Evolutionary conservation across 2,329 filamentous ascomycete genomes (phyloP).

Genomic region (Colletotrichum gloeosporioides): DNA sequence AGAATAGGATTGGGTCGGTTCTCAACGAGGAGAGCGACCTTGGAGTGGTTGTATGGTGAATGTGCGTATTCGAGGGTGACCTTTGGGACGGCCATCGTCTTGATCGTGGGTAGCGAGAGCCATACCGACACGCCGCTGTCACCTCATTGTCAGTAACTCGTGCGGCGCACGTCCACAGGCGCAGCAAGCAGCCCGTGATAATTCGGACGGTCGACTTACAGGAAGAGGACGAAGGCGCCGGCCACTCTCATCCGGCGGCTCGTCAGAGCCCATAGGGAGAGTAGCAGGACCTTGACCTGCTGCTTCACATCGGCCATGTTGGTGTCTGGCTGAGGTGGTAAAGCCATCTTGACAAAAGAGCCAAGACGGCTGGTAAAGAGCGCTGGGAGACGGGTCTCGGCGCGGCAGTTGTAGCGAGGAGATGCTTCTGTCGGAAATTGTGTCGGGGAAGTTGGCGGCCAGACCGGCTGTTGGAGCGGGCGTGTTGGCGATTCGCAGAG

Average conservation of each 20-base stretch:
- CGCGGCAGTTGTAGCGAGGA: neutral
- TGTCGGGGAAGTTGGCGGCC: neutral
- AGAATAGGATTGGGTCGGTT: constrained; percentile 54
- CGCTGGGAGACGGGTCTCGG: neutral
- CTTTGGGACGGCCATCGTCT: constrained; percentile 29
- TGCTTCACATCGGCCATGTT: constrained; percentile 25
- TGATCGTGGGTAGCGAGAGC: constrained; percentile 26
- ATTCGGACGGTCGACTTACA: constrained; percentile 28
- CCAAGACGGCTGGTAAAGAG: neutral
- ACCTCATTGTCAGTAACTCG: neutral
- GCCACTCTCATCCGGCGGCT: constrained; percentile 37
- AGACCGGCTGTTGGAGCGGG: neutral
- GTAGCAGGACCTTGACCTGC: constrained; percentile 25
- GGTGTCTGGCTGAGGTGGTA: constrained; percentile 16
- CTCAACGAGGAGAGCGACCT: constrained; percentile 62
- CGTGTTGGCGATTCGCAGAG: neutral
- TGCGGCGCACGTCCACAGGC: neutral
- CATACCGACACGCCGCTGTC: constrained; percentile 22
- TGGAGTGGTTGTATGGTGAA: constrained; percentile 51
- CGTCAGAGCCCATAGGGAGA: constrained; percentile 36
- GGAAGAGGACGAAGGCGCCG: constrained; percentile 32
- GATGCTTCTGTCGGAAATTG: neutral
- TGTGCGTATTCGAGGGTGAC: constrained; percentile 38
- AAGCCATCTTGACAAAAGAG: constrained; percentile 8
- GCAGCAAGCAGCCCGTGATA: neutral